Percentiles rank a stretch among this genome's conserved stretches.
These are phyloP conservation scores for Eleusine indica DNA, from an alignment of 176 grass and related monocot genomes.

Conservation along the genomic window DNA sequence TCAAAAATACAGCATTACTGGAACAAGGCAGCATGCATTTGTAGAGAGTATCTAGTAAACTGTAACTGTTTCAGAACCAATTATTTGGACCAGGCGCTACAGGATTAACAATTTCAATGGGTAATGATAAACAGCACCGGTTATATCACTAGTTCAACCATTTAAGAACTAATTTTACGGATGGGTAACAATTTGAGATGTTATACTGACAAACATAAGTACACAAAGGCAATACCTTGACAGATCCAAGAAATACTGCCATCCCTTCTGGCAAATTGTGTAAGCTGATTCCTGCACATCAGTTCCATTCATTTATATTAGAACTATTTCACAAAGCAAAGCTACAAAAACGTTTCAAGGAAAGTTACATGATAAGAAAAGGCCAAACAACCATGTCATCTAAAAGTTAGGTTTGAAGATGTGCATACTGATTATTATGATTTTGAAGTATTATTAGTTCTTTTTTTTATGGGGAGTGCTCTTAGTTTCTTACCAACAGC, in stretches of 20 bases:
- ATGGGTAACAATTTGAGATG: background rate
- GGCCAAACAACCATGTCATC: slow-evolving; percentile 14
- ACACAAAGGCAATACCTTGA: slow-evolving; percentile 66
- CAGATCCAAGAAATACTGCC: slow-evolving; percentile 93
- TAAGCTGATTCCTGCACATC: slow-evolving; percentile 79
- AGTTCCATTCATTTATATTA: slow-evolving; percentile 34
- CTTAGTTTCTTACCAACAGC: slow-evolving; percentile 77
- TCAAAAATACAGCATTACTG: background rate
- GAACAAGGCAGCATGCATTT: background rate
- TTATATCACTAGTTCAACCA: background rate
- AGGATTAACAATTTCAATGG: background rate
- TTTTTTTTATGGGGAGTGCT: too few species aligned
- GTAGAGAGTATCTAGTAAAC: background rate
- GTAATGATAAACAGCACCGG: background rate
- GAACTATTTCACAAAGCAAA: slow-evolving; percentile 26
- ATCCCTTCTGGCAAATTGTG: slow-evolving; percentile 97
- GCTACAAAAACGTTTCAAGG: background rate
- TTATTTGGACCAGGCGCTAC: background rate
- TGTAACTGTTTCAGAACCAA: background rate
- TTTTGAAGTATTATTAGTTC: slow-evolving; percentile 32
- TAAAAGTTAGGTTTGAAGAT: background rate
- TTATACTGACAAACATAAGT: slow-evolving; percentile 33
- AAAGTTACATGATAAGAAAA: slow-evolving; percentile 16
- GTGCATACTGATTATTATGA: slow-evolving; percentile 1
- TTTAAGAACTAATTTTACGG: slow-evolving; percentile 16